Evolutionary conservation across 257 asterid species (phyloP), one percentile per base, ranked within the genome.

Genomic region (Solanum bulbocastanum): DNA sequence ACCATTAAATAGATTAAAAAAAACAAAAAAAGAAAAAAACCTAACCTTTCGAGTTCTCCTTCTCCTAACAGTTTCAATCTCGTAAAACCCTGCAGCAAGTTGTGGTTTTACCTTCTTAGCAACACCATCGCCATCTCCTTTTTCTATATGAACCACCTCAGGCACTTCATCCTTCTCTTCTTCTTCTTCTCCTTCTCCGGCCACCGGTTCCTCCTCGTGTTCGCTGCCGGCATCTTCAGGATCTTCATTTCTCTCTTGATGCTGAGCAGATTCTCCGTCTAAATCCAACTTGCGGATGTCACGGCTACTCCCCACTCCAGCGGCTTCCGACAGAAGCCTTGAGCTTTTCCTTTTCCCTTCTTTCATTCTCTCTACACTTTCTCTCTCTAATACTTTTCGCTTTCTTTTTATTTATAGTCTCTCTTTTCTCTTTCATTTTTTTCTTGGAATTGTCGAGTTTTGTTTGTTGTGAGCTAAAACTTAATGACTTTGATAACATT

Each of bases 81-180:
- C 90, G 46, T 90, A 90, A 72, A 56, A 90, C 15, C 92, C 92
- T 86, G 87, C 92, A 8, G 92, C 92, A 20, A 90, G 92, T 88
- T 89, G 89, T 10, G 91, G 91, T 87, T 74, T 87, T 40, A 56
- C 88, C 9, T 37, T 68, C 35, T 56, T 81, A 33, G 42, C 87
- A 18, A 71, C 87, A 33, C 36, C 90, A 23, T 69, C 86, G 30
- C 27, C 87, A 42, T 60, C 91, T 7, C 12, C 86, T 42, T 83
- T 86, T 13, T 83, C 88, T 10, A 58, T 69, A n/a, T 71, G 72
- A 20, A 58, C 27, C n/a, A 44, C 58, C 14, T 86, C 90, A 71
- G 78, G 22, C 58, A 78, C 88, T 25, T 52, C 76, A 69, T 25
- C 36, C 74, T 37, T 88, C 23, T 76, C 90, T 75, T 68, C 88